phyloP scores from a whole-genome alignment of 352 stramenopile genomes.

The Globisporangium parvum region DNA sequence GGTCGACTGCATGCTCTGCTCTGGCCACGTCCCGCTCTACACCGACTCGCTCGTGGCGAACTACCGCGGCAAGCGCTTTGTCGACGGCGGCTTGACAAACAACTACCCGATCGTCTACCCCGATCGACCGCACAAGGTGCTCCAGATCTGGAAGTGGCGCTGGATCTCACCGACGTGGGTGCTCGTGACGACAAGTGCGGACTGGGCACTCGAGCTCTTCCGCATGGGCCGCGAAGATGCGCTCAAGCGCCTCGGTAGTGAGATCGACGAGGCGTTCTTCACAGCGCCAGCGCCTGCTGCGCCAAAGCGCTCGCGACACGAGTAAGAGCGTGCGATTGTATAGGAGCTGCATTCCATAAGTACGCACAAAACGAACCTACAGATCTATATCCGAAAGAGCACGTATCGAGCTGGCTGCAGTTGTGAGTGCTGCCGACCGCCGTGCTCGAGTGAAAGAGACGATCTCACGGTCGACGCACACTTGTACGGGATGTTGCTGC shows the following conservation, averaged over 20 bases:
- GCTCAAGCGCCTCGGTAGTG: slow-evolving; percentile 44
- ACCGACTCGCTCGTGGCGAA: slow-evolving; percentile 50
- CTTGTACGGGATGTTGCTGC: too few relatives aligned
- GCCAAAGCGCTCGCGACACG: slow-evolving; percentile 3
- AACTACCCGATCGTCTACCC: slow-evolving; percentile 57
- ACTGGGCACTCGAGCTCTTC: slow-evolving; percentile 71
- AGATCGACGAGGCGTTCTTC: slow-evolving; percentile 40
- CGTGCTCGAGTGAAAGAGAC: too few relatives aligned
- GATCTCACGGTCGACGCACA: too few relatives aligned
- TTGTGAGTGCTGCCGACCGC: too few relatives aligned
- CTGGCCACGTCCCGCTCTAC: slow-evolving; percentile 66
- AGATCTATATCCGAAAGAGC: too few relatives aligned
- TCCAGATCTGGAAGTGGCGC: slow-evolving; percentile 83
- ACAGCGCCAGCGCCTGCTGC: neutral
- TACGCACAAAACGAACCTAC: too few relatives aligned
- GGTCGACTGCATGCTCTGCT: slow-evolving; percentile 78
- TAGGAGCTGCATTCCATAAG: too few relatives aligned
- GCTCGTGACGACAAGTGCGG: slow-evolving; percentile 65
- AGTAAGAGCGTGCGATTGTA: too few relatives aligned
- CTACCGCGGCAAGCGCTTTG: slow-evolving; percentile 68
- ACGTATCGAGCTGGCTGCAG: too few relatives aligned
- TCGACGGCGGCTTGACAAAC: slow-evolving; percentile 71
- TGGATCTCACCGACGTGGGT: slow-evolving; percentile 73
- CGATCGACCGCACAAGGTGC: slow-evolving; percentile 57
- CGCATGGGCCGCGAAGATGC: slow-evolving; percentile 73